These are phyloP conservation scores for Anastatica hierochuntica DNA, from an alignment of 345 rosid genomes.

Conservation along the genomic window DNA sequence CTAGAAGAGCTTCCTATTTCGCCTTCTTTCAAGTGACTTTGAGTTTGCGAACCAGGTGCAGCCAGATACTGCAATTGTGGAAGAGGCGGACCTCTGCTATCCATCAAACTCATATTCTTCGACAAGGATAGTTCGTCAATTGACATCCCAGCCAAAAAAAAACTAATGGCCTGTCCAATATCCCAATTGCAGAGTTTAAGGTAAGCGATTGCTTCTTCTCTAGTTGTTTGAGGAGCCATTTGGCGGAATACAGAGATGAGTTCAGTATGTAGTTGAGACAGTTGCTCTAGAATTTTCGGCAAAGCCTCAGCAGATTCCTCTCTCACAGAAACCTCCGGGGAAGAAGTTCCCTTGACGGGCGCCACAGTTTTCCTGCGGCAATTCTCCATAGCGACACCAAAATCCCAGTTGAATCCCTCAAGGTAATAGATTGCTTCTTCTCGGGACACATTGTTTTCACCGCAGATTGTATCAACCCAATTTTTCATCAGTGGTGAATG, in stretches of 20 bases:
- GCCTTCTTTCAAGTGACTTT: background rate
- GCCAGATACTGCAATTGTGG: no score
- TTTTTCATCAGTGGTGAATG: background rate
- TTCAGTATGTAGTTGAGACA: background rate
- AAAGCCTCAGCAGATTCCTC: background rate
- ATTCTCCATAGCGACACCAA: background rate
- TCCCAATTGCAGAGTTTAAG: background rate
- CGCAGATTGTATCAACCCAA: background rate
- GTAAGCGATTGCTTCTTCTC: background rate
- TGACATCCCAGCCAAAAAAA: background rate
- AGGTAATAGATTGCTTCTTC: constrained; percentile 6
- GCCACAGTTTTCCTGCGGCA: constrained; percentile 1
- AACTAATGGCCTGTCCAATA: background rate
- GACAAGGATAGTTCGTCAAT: background rate
- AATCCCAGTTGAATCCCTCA: background rate
- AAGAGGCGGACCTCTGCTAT: no score
- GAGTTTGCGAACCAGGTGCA: no score
- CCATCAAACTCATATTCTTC: no score
- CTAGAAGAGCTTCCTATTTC: background rate
- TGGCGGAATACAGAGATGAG: background rate
- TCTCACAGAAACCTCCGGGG: no score
- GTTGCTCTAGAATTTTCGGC: background rate
- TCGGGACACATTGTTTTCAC: background rate
- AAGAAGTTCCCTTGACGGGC: background rate
- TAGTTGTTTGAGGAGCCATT: background rate